phyloP scores from a whole-genome alignment of 768 basidiomycete species.

The Termitomyces sp. region DNA sequence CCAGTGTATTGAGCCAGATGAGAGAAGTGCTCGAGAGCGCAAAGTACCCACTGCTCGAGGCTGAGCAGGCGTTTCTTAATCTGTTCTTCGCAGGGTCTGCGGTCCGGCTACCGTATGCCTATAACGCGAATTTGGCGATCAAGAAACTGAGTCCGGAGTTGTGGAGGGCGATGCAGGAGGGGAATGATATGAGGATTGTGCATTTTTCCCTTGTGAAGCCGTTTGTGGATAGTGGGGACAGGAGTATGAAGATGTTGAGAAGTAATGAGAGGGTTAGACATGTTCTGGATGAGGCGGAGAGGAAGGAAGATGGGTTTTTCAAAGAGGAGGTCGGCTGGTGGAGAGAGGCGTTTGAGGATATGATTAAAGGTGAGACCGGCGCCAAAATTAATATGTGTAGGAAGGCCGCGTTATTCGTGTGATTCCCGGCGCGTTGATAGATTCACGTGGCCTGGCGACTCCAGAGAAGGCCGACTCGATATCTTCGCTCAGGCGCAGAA shows the following conservation, averaged over 20 bases:
- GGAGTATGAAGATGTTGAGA: slow-evolving; percentile 13
- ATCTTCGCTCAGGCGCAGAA: too few relatives aligned
- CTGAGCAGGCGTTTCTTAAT: slow-evolving; percentile 41
- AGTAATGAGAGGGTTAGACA: slow-evolving; percentile 19
- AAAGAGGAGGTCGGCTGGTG: slow-evolving; percentile 31
- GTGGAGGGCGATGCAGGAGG: slow-evolving; percentile 28
- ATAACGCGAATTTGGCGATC: slow-evolving; percentile 39
- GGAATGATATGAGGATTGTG: slow-evolving; percentile 27
- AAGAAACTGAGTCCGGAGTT: slow-evolving; percentile 27
- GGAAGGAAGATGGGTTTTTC: slow-evolving; percentile 20
- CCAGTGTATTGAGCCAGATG: slow-evolving; percentile 26
- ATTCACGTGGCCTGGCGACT: too few relatives aligned
- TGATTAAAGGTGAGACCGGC: slow-evolving; percentile 15
- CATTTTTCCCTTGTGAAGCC: slow-evolving; percentile 33
- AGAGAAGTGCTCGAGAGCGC: slow-evolving; percentile 23
- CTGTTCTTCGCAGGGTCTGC: slow-evolving; percentile 32
- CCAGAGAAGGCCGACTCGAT: too few relatives aligned
- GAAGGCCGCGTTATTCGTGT: not conserved
- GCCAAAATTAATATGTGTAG: slow-evolving; percentile 2
- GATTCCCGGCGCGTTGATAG: not conserved
- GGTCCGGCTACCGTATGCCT: slow-evolving; percentile 34
- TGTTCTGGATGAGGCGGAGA: slow-evolving; percentile 17
- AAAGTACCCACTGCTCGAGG: slow-evolving; percentile 26
- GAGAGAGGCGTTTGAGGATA: slow-evolving; percentile 26
- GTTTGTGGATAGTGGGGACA: slow-evolving; percentile 13